phyloP scores from a whole-genome alignment of 2,329 filamentous ascomycete species.

The Verticillium isaacii region DNA sequence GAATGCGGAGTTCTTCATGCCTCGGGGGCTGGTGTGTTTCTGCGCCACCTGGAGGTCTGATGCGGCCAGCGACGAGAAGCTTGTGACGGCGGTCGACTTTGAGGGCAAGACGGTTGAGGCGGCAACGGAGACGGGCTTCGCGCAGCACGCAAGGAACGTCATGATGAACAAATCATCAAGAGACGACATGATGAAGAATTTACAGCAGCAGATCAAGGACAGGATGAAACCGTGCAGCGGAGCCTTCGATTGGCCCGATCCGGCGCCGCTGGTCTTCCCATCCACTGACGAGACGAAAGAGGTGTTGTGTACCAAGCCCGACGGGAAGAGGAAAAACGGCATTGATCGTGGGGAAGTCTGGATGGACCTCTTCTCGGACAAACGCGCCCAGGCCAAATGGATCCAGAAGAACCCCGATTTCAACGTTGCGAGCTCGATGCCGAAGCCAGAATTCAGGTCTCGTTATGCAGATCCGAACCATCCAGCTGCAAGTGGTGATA shows the following conservation, averaged over 20 bases:
- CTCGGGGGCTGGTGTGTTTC: conserved; percentile 43
- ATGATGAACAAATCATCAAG: not conserved
- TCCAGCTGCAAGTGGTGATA: conserved; percentile 18
- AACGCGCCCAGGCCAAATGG: conserved; percentile 16
- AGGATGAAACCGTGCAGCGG: conserved; percentile 19
- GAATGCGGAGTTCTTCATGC: conserved; percentile 53
- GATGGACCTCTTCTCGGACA: conserved; percentile 15
- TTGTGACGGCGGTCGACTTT: conserved; percentile 22
- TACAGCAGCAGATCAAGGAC: conserved; percentile 1
- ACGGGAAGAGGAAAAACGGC: conserved; percentile 14
- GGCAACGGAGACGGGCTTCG: not conserved
- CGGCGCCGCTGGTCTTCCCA: conserved; percentile 45
- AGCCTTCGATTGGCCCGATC: conserved; percentile 35
- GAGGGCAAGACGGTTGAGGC: conserved; percentile 14
- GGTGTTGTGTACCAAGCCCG: conserved; percentile 6
- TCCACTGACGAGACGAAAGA: conserved; percentile 26
- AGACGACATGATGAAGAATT: not conserved
- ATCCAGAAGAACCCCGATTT: conserved; percentile 10
- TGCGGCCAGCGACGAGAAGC: conserved; percentile 13
- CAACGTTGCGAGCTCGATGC: conserved; percentile 14
- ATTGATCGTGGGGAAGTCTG: conserved; percentile 14
- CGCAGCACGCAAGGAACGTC: not conserved
- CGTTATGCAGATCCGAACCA: conserved; percentile 21
- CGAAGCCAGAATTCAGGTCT: conserved; percentile 18
- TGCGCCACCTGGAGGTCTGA: conserved; percentile 50